Conservation (phyloP, 768 basidiomycete species). For the Podaxis carcinomalis region DNA sequence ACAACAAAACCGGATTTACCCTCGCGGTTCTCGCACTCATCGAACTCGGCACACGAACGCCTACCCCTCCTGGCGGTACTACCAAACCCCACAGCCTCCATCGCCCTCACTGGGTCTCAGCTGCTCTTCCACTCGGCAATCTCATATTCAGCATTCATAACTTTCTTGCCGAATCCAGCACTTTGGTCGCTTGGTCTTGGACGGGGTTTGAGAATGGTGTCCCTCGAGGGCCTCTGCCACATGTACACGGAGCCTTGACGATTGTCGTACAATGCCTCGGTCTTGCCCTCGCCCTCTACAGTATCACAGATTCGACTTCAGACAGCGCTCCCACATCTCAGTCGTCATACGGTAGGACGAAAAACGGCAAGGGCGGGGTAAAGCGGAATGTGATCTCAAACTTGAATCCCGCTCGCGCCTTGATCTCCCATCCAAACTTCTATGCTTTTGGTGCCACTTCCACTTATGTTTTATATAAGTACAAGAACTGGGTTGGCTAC, state of each 20-base stretch:
- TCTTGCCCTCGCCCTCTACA: slow-evolving; percentile 31
- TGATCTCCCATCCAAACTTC: slow-evolving; percentile 46
- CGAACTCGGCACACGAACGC: slow-evolving; percentile 46
- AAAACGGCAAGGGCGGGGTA: background rate
- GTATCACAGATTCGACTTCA: slow-evolving; percentile 27
- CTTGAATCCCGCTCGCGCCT: slow-evolving; percentile 10
- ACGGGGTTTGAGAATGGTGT: slow-evolving; percentile 68
- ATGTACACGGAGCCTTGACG: slow-evolving; percentile 66
- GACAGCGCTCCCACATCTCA: slow-evolving; percentile 10
- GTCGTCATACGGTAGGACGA: background rate
- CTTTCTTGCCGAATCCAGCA: slow-evolving; percentile 70
- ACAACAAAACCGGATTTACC: slow-evolving; percentile 61
- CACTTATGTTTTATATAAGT: slow-evolving; percentile 52
- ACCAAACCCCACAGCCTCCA: background rate
- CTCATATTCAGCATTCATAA: slow-evolving; percentile 71
- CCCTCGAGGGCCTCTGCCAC: slow-evolving; percentile 67
- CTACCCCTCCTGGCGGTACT: background rate
- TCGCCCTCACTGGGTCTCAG: slow-evolving; percentile 14
- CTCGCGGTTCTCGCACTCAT: slow-evolving; percentile 55
- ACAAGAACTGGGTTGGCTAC: slow-evolving; percentile 69
- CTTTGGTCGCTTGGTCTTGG: slow-evolving; percentile 86
- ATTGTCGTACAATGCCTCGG: slow-evolving; percentile 60
- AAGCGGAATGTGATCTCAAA: background rate
- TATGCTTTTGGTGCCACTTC: slow-evolving; percentile 49
- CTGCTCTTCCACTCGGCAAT: slow-evolving; percentile 58